Base-by-base conservation (phyloP, 192 early-diverging fungal genomes). In the Mortierella antarctica region DNA sequence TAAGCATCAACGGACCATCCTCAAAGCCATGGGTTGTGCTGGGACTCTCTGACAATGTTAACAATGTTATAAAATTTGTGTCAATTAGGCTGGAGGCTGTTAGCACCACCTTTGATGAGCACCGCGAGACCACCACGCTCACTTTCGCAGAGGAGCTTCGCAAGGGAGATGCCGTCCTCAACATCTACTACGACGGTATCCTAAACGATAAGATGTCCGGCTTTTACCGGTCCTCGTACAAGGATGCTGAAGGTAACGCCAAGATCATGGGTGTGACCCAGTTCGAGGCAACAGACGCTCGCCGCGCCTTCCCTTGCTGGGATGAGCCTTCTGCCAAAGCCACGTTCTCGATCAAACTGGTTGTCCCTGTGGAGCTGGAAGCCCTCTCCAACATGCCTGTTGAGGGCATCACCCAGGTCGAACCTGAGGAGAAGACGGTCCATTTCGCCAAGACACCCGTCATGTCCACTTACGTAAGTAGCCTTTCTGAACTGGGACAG, bases 321-420 rank as follows among this genome's bases (percentile, higher is more conserved):
- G 97, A 99, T 85, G 98, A 98, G 84, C 98, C 98, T 46, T 86
- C 91, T 71, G 88, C 93, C 45, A 99, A 99, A 86, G 96, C 97
- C 42, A 96, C 94, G 2, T 99, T 98, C 65, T 93, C 96, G 66
- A 90, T 97, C 52, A 95, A 92, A 15, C 85, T 99, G 56, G 85
- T 90, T 49, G 93, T 99, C 57, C 88, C 85, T 40, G 82, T 83
- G 45, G 86, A 91, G 15, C 83, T 96, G 46, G 89, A 86, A 39
- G 97, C 96, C 18, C 87, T 99, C 50, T 95, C 95, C 56, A 99
- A 99, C 86, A 98, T 97, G 95, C 87, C 94, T 65, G 89, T 90
- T 20, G 80, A 91, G 42, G 81, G 83, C 31, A 92, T 94, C 69
- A 89, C 83, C 39, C 65, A 71, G 40, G 74, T 88, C 11, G 86